A percentile compares a stretch with the other conserved stretches of the same genome.
These are phyloP conservation scores for Tylopilus vinaceipallidus DNA, from an alignment of 768 basidiomycete genomes.

Conservation along the genomic window DNA sequence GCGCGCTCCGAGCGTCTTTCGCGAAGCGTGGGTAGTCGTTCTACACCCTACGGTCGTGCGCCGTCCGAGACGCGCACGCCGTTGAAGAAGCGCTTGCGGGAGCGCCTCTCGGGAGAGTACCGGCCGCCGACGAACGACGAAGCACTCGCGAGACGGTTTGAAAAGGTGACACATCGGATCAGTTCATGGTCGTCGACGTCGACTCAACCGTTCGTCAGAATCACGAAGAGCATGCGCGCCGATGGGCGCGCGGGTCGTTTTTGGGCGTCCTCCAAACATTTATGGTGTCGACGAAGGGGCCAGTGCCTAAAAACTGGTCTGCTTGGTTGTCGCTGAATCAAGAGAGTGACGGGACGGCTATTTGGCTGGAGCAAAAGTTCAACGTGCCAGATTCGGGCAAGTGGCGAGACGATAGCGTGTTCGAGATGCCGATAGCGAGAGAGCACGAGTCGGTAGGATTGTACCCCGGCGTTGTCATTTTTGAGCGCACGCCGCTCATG, in stretches of 20 bases:
- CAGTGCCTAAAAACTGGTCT: slow-evolving; percentile 47
- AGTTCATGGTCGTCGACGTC: neutral
- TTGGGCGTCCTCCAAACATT: slow-evolving; percentile 36
- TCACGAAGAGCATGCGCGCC: slow-evolving; percentile 63
- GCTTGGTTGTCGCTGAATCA: slow-evolving; percentile 77
- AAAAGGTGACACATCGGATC: slow-evolving; percentile 49
- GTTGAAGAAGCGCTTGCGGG: slow-evolving; percentile 32
- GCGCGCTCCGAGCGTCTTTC: slow-evolving; percentile 36
- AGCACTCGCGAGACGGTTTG: slow-evolving; percentile 60
- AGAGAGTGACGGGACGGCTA: slow-evolving; percentile 71
- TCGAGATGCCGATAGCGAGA: slow-evolving; percentile 51
- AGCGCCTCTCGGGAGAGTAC: slow-evolving; percentile 43
- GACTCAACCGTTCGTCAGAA: slow-evolving; percentile 46
- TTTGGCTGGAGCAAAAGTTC: slow-evolving; percentile 80
- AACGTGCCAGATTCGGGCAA: slow-evolving; percentile 60
- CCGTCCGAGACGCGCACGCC: slow-evolving; percentile 22
- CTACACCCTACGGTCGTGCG: slow-evolving; percentile 22
- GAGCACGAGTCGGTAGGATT: slow-evolving; percentile 15
- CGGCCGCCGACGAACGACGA: slow-evolving; percentile 58
- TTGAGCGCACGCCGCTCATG: slow-evolving; percentile 69
- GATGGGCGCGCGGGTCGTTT: slow-evolving; percentile 78
- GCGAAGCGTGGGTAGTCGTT: slow-evolving; percentile 16
- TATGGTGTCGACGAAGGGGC: slow-evolving; percentile 35
- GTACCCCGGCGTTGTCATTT: slow-evolving; percentile 69
- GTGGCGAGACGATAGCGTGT: slow-evolving; percentile 59